phyloP scores from a whole-genome alignment of 352 stramenopile genomes.

The Globisporangium middletonii region DNA sequence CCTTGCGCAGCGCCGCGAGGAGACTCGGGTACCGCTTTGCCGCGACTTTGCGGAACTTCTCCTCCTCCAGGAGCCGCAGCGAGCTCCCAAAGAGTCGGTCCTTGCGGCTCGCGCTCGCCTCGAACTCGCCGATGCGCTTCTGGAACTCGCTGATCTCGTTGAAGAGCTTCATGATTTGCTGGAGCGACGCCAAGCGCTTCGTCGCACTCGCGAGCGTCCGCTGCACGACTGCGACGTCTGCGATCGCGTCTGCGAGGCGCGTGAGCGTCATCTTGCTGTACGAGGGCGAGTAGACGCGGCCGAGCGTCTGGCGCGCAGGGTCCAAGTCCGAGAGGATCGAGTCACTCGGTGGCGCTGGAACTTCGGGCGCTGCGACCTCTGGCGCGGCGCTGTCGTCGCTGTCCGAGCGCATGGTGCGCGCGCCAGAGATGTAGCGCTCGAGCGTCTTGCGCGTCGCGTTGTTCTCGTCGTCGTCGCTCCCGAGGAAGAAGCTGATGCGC shows the following conservation, averaged over 20 bases:
- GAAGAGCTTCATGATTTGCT: constrained; percentile 77
- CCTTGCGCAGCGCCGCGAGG: constrained; percentile 40
- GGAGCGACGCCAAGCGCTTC: constrained; percentile 56
- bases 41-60: constrained; percentile 66
- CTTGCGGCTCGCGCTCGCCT: constrained; percentile 62
- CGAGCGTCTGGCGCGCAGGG: constrained; percentile 39
- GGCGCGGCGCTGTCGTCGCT: not conserved
- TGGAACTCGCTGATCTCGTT: constrained; percentile 66
- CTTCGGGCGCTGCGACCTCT: not conserved
- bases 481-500: constrained; percentile 66
- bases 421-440: constrained; percentile 39
- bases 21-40: constrained; percentile 65
- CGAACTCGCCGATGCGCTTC: constrained; percentile 71
- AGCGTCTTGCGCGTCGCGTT: constrained; percentile 36
- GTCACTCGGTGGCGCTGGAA: constrained; percentile 3
- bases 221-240: constrained; percentile 41
- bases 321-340: constrained; percentile 62
- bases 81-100: constrained; percentile 73
- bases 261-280: constrained; percentile 37
- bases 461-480: constrained; percentile 33
- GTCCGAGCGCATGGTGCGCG: not conserved
- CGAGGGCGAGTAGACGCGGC: constrained; percentile 29
- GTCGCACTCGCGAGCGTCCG: constrained; percentile 41
- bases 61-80: constrained; percentile 64
- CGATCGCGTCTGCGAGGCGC: constrained; percentile 33